Evolutionary conservation across 371 early-diverging fungal species (phyloP), one percentile per base, ranked within the genome.

Genomic region (Neoconidiobolus thromboides): DNA sequence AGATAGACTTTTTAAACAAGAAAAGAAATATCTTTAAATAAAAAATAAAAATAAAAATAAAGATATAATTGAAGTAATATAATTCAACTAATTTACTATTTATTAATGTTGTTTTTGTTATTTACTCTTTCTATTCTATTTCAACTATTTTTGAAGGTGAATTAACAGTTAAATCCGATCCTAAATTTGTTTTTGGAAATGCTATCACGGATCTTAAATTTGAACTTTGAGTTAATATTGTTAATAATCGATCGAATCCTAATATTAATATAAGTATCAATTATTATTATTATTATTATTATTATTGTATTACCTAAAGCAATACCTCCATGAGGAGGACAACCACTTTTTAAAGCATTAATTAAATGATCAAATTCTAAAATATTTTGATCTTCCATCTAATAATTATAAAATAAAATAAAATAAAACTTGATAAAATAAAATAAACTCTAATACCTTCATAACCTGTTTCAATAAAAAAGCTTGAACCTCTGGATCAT

Each of bases 191-290:
- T 63, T 93, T 92, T 1, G 92, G 94, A 66, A 93, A 93, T 2
- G 94, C 92, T 66, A 93, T 91, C 41, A 93, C 94, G 61, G 91
- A 90, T 12, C 90, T 78, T 56, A 93, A 84, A 36, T 88, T 86
- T 0, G 73, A 48, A 0, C 87, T 73, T 10, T 77, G 73, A 60
- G 84, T 83, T 58, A 91, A 59, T 53, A 89, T 81, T 2, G 88
- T 76, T 70, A 93, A 77, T 41, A 93, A 60, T 6, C 92, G 73
- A 63, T 93, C 92, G 60, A 92, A 84, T 0, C 93, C 79, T 75
- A 58, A 44, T 49, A 43, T 15, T 7, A 10, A 26, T 43, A 43
- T 7, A 10, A 38, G 43, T n/a, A 38, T 26, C 0, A 26, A 26
- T 26, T 26, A 26, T 26, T 26, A 26, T 26, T 26, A 26, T 26